Conservation (phyloP, 371 early-diverging fungal species). For the Mortierella sp. region DNA sequence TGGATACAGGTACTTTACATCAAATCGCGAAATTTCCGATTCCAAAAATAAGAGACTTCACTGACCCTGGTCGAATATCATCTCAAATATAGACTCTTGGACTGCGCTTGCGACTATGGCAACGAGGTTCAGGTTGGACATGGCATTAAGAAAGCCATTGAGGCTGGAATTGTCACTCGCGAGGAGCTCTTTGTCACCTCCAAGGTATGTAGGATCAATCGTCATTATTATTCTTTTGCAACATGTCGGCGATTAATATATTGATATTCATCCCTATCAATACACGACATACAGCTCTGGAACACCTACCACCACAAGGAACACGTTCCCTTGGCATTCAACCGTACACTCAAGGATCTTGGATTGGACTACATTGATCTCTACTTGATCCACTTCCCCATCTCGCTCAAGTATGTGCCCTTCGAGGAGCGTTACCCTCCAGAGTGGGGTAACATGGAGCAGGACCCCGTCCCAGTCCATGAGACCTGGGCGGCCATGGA, state of each 20-base stretch:
- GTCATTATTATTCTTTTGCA: background rate
- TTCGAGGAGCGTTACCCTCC: slow-evolving; percentile 48
- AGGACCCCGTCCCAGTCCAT: slow-evolving; percentile 48
- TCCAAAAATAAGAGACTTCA: background rate
- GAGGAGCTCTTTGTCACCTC: slow-evolving; percentile 79
- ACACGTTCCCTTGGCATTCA: slow-evolving; percentile 56
- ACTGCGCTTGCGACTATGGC: slow-evolving; percentile 61
- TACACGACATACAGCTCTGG: slow-evolving; percentile 36
- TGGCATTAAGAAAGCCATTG: slow-evolving; percentile 64
- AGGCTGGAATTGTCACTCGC: slow-evolving; percentile 71
- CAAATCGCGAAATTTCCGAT: background rate
- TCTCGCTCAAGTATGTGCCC: slow-evolving; percentile 58
- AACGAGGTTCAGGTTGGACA: slow-evolving; percentile 80
- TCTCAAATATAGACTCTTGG: slow-evolving; percentile 28
- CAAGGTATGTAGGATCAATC: slow-evolving; percentile 65
- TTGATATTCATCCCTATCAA: background rate
- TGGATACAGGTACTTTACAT: slow-evolving; percentile 42
- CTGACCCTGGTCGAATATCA: background rate
- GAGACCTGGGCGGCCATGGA: slow-evolving; percentile 64
- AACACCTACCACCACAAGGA: slow-evolving; percentile 62
- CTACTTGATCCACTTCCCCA: slow-evolving; percentile 83
- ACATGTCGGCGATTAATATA: background rate
- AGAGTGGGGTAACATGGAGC: slow-evolving; percentile 55
- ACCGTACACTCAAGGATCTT: slow-evolving; percentile 59
- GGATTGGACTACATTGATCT: slow-evolving; percentile 78